A percentile compares a stretch with the other conserved stretches of the same genome.
phyloP scores from a whole-genome alignment of 2,329 filamentous ascomycete species.

The Beauveria pseudobassiana region DNA sequence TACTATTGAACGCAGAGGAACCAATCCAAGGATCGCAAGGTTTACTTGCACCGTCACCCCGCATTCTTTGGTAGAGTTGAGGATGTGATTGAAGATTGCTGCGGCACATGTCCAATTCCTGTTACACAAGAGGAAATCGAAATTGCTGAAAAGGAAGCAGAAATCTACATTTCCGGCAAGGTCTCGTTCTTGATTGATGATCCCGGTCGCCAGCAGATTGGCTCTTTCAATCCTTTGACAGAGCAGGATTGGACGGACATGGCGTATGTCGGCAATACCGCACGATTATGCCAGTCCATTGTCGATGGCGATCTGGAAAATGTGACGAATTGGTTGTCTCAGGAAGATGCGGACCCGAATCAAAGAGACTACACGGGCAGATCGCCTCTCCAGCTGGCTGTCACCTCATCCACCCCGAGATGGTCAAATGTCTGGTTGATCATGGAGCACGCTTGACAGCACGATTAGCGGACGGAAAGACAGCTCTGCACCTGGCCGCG shows the following conservation, averaged over 20 bases:
- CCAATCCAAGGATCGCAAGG: conserved; percentile 62
- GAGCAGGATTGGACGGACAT: conserved; percentile 85
- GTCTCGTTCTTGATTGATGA: conserved; percentile 73
- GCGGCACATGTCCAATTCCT: conserved; percentile 67
- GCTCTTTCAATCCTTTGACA: conserved; percentile 71
- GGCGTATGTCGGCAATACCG: conserved; percentile 79
- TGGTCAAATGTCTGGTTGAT: conserved; percentile 66
- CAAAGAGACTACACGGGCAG: conserved; percentile 70
- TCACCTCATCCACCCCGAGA: conserved; percentile 58
- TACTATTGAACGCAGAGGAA: conserved; percentile 86
- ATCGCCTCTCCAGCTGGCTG: conserved; percentile 71
- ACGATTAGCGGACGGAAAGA: conserved; percentile 70
- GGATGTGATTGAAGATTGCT: conserved; percentile 75
- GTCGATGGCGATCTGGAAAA: conserved; percentile 64
- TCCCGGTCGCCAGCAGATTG: conserved; percentile 66
- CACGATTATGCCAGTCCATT: conserved; percentile 71
- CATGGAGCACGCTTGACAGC: conserved; percentile 65
- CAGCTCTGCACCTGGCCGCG: conserved; percentile 75
- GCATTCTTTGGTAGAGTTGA: conserved; percentile 73
- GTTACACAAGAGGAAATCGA: conserved; percentile 64
- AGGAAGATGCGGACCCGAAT: conserved; percentile 64
- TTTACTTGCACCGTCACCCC: conserved; percentile 75
- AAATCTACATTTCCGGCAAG: conserved; percentile 68
- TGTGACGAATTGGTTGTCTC: conserved; percentile 61
- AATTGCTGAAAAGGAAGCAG: conserved; percentile 61